phyloP scores from a whole-genome alignment of 495 filamentous ascomycete species.

The Talaromyces wortmannii region DNA sequence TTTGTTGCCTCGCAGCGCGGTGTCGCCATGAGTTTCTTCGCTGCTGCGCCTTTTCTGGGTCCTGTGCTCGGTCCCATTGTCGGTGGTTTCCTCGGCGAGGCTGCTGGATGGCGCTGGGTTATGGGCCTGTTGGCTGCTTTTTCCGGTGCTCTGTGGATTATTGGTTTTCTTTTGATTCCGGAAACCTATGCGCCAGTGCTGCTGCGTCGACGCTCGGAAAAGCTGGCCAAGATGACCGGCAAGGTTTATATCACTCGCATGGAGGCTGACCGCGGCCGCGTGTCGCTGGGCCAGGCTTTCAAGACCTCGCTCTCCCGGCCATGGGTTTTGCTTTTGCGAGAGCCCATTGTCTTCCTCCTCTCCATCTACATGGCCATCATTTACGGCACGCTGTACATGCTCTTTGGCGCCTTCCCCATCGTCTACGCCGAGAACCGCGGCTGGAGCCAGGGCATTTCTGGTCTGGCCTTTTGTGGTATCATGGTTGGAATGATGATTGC shows the following conservation, averaged over 20 bases:
- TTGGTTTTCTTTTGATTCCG: slow-evolving; percentile 44
- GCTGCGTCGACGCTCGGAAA: slow-evolving; percentile 44
- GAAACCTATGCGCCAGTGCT: slow-evolving; percentile 59
- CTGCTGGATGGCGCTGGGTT: slow-evolving; percentile 60
- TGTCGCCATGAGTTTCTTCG: slow-evolving; percentile 56
- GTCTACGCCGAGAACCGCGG: slow-evolving; percentile 66
- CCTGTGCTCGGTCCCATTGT: slow-evolving; percentile 57
- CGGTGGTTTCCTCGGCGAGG: slow-evolving; percentile 55
- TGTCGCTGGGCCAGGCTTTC: slow-evolving; percentile 28
- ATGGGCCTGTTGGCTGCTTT: slow-evolving; percentile 49
- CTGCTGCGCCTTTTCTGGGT: slow-evolving; percentile 62
- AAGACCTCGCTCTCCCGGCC: slow-evolving; percentile 39
- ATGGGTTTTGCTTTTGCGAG: slow-evolving; percentile 41
- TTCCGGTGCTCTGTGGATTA: slow-evolving; percentile 49
- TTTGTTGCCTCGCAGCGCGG: slow-evolving; percentile 58
- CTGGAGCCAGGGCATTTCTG: slow-evolving; percentile 66
- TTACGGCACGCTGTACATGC: slow-evolving; percentile 74
- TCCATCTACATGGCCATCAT: slow-evolving; percentile 68
- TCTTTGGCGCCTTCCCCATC: slow-evolving; percentile 78
- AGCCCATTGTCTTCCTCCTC: slow-evolving; percentile 58
- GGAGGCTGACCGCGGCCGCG: slow-evolving; percentile 36
- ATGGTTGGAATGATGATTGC: slow-evolving; percentile 73
- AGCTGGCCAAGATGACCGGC: slow-evolving; percentile 45
- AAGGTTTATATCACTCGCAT: slow-evolving; percentile 47
- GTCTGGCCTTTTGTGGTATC: slow-evolving; percentile 77